Evolutionary conservation across 2,329 filamentous ascomycete genomes (phyloP), one percentile per base, ranked within the genome.

Genomic region (Curvularia sp.): DNA sequence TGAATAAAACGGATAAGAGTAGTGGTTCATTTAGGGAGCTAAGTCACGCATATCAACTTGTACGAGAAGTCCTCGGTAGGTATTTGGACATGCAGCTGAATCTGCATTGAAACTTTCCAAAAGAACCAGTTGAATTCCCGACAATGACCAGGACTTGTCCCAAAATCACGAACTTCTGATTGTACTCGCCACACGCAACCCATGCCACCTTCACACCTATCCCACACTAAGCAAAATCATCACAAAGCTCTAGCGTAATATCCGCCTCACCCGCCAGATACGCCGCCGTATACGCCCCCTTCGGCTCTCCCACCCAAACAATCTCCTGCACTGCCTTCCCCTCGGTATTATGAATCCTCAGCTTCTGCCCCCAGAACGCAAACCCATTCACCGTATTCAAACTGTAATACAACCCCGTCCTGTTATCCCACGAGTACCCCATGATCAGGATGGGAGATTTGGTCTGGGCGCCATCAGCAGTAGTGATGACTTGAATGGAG

Each of bases 401-500:
- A 30, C 66, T 67, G 49, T 74, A 73, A 51, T 72, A 74, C 5
- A 69, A 49, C 38, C 51, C 62, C 15, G 50, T 38, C 9, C 50
- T 49, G 30, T 58, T 49, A 9, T 50, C 58, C 53, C 64, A 68
- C 12, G 64, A 68, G 60, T 74, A 74, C 9, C 50, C 60, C 33
- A 72, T 57, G 26, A 59, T 60, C 42, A 75, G 62, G 5, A 67
- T 62, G 5, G 70, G 67, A 28, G 57, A 44, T 44, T 33, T 43
- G 4, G 48, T 54, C 53, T 61, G 65, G 38, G 71, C 57, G 12
- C 60, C 67, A 8, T 49, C 38, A 8, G 56, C 54, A 4, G 47
- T 43, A 4, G 44, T 55, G 22, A 64, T 65, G 44, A 75, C 51
- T 50, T 73, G 69, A 57, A 75, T 62, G 26, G 68, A 65, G n/a